phyloP scores from a whole-genome alignment of 345 rosid species.

The Clarkia xantiana region DNA sequence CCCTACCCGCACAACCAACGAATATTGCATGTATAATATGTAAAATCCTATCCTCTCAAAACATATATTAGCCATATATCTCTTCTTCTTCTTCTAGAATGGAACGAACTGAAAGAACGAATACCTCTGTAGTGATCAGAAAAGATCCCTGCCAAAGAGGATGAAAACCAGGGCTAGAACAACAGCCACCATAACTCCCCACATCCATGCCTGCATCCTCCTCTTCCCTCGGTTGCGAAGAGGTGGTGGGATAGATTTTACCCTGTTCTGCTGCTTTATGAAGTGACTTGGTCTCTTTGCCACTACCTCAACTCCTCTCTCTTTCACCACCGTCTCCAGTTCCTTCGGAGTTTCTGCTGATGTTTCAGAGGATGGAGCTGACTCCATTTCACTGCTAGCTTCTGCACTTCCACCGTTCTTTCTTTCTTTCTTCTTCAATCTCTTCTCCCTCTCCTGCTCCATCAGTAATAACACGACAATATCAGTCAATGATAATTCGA shows the following conservation, averaged over 20 bases:
- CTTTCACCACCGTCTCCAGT: conserved; percentile 8
- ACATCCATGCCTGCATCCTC: conserved; percentile 69
- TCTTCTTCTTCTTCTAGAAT: no score
- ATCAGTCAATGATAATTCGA: no score
- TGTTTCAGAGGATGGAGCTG: conserved; percentile 16
- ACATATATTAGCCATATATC: no score
- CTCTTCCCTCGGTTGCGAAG: conserved; percentile 58
- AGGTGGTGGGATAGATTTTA: conserved; percentile 48
- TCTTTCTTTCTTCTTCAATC: conserved; percentile 60
- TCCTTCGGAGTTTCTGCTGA: conserved; percentile 24
- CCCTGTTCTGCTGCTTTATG: conserved; percentile 48
- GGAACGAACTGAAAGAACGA: background rate
- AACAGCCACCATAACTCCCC: conserved; percentile 27
- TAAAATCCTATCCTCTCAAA: no score
- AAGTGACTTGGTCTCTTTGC: conserved; percentile 34
- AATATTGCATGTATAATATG: no score
- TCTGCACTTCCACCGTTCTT: conserved; percentile 19
- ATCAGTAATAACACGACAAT: no score
- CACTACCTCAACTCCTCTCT: conserved; percentile 10
- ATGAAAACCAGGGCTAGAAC: conserved; percentile 37
- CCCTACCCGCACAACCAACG: no score
- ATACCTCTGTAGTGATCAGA: conserved; percentile 3
- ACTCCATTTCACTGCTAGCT: conserved; percentile 16
- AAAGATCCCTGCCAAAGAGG: conserved; percentile 31
- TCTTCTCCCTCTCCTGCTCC: conserved; percentile 85